Evolutionary conservation across 257 asterid genomes (phyloP).

Genomic region (Capsicum baccatum): DNA sequence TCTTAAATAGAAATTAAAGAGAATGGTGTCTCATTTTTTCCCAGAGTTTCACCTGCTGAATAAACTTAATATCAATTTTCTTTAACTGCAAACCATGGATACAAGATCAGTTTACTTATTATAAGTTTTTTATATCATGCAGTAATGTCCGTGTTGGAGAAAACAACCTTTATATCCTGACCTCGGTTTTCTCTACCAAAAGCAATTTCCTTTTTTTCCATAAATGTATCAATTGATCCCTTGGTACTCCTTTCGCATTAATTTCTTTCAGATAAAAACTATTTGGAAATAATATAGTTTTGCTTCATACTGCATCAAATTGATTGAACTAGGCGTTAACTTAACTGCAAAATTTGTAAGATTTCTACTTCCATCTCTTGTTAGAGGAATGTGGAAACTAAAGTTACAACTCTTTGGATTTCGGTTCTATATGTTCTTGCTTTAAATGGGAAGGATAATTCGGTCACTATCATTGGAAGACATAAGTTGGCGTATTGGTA

Average conservation of each 20-base stretch:
- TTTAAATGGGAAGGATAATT: not conserved
- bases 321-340: not conserved
- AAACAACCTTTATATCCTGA: not conserved
- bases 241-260: conserved; percentile 13
- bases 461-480: not conserved
- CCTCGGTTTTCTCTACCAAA: not conserved
- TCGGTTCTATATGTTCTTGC: not conserved
- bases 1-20: not conserved
- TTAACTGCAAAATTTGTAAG: not conserved
- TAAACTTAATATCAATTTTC: not conserved
- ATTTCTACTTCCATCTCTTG: conserved; percentile 16
- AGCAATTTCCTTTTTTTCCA: not conserved
- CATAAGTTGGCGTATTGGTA: not conserved
- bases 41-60: not conserved
- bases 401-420: conserved; percentile 6
- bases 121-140: not conserved
- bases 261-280: not conserved
- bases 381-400: not conserved
- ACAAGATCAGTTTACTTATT: not conserved
- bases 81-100: not conserved
- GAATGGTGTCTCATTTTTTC: not conserved
- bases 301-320: not conserved
- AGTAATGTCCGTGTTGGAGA: conserved; percentile 6
- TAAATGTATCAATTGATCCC: not conserved
- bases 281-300: not conserved